Evolutionary conservation across 2,329 filamentous ascomycete species (phyloP), one percentile per base, ranked within the genome.

Genomic region (Beauveria medogensis): DNA sequence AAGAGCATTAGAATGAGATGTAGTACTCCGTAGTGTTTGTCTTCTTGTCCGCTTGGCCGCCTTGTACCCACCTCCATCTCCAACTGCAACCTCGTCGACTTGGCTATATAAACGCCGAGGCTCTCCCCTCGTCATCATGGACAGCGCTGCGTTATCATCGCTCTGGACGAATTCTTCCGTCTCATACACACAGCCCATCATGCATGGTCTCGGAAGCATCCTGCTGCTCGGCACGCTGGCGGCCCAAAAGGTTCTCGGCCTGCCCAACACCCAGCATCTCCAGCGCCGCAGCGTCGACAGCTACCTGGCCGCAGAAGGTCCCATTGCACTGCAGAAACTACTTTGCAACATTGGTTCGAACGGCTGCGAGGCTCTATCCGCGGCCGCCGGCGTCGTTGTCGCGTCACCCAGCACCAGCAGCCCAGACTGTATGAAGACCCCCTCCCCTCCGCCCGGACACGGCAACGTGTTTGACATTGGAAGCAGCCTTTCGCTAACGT

Each of bases 261-360:
- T 77, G 12, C 79, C 80, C 2, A 64, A 69, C 30, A 59, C 40
- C 70, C 65, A 63, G 52, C 24, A 47, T 56, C 67, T 70, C 24
- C 72, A 76, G 47, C 71, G 66, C 68, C 70, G 34, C 54, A 73
- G 75, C 26, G 78, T 85, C 16, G 79, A 82, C 64, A 73, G 75
- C 37, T 87, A 82, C 69, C 75, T 87, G 64, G 69, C 76, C 34
- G 76, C 74, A 0, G 78, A 86, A 69, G 78, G 74, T 18, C 76
- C 80, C 8, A 75, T 83, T 65, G 80, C 84, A 3, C 67, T 83
- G 30, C 69, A 73, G 10, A 75, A 80, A 61, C 73, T 86, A 28
- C 70, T 85, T 43, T 83, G 80, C 73, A 87, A 86, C 67, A 85
- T 87, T 64, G 84, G 84, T 3, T 70, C 81, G 10, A 71, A 70